Conservation (phyloP, 2,329 filamentous ascomycete genomes). For the Cladosporium sphaerospermum region DNA sequence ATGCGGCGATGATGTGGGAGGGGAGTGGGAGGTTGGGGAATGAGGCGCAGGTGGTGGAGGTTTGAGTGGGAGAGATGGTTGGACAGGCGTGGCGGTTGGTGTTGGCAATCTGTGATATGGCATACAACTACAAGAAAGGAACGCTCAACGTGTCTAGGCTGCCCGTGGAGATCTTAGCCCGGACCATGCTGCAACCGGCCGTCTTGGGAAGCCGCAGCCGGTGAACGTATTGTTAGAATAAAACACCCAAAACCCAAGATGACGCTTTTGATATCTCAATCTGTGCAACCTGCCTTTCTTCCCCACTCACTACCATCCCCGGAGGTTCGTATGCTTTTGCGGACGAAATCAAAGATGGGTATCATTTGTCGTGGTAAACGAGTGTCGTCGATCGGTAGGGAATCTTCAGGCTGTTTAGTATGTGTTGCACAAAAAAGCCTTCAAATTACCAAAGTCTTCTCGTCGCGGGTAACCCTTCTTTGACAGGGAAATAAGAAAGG, state of each 20-base stretch:
- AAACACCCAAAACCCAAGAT: neutral
- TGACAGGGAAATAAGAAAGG: conserved; percentile 4
- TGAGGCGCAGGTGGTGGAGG: conserved; percentile 32
- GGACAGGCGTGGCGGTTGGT: neutral
- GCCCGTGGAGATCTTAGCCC: neutral
- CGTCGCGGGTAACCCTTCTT: neutral
- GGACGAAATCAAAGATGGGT: conserved; percentile 8
- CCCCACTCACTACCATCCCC: neutral
- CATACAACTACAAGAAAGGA: neutral
- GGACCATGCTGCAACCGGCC: neutral
- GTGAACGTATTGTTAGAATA: neutral
- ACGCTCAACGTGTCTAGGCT: neutral
- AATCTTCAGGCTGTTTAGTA: conserved; percentile 8
- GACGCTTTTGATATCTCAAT: neutral
- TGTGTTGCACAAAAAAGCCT: conserved; percentile 1
- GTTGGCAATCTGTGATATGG: neutral
- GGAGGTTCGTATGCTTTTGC: conserved; percentile 4
- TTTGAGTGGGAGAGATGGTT: conserved; percentile 14
- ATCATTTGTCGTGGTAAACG: conserved; percentile 7
- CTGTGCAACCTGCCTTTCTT: neutral
- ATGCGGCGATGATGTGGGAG: conserved; percentile 51
- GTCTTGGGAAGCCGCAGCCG: neutral
- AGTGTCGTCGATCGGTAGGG: conserved; percentile 3
- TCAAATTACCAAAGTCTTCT: neutral
- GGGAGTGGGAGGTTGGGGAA: conserved; percentile 46